phyloP scores from a whole-genome alignment of 345 rosid species.

The Moricandia arvensis region DNA sequence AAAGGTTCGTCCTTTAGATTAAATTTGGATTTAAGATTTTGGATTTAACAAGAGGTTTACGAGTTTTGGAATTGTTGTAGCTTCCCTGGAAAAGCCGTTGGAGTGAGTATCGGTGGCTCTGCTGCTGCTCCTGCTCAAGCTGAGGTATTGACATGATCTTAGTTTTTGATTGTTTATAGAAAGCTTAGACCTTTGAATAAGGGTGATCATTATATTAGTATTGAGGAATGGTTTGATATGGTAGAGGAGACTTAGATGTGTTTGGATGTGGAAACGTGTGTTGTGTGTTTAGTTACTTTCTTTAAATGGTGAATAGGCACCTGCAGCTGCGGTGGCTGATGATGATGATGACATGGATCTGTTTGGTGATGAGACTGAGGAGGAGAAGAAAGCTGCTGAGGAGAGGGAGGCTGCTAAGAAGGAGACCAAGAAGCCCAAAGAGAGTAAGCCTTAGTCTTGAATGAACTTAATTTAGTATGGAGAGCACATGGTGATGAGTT shows the following conservation, averaged over 20 bases:
- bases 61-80: slow-evolving; percentile 33
- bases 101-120: slow-evolving; percentile 61
- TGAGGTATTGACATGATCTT: slow-evolving; percentile 10
- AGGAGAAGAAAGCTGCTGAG: slow-evolving; percentile 90
- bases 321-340: slow-evolving; percentile 40
- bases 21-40: background rate
- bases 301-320: slow-evolving; percentile 37
- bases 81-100: slow-evolving; percentile 83
- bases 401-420: slow-evolving; percentile 85
- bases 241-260: background rate
- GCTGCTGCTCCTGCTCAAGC: slow-evolving; percentile 46
- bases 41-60: background rate
- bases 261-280: background rate
- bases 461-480: background rate
- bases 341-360: slow-evolving; percentile 93
- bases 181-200: background rate
- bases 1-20: slow-evolving; percentile 46
- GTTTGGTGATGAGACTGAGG: slow-evolving; percentile 95
- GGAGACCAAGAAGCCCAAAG: slow-evolving; percentile 64
- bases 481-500: background rate
- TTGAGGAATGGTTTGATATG: background rate
- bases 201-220: background rate
- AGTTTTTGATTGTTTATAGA: background rate
- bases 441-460: slow-evolving; percentile 45
- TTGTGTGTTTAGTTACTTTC: background rate